These are phyloP conservation scores for Ogataea nakhonphanomensis DNA, from an alignment of 805 yeast genomes.

Conservation along the genomic window DNA sequence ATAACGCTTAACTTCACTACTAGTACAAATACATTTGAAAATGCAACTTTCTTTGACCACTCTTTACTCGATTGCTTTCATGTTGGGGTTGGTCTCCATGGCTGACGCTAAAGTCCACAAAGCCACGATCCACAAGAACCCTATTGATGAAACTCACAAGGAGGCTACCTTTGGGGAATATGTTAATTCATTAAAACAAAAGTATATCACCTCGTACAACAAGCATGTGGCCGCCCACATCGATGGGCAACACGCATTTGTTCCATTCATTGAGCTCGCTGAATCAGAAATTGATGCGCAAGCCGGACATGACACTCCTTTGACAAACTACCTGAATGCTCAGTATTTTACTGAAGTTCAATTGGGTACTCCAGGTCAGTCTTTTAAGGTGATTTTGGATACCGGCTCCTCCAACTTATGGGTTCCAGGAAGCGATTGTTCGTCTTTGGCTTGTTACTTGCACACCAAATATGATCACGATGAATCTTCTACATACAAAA, in stretches of 20 bases:
- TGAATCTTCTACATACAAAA: conserved; percentile 76
- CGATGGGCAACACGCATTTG: conserved; percentile 32
- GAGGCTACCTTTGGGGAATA: conserved; percentile 45
- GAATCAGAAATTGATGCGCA: conserved; percentile 20
- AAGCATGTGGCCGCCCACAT: conserved; percentile 14
- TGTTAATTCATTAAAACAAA: conserved; percentile 45
- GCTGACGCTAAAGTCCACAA: conserved; percentile 43
- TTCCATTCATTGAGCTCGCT: conserved; percentile 39
- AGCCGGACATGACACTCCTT: conserved; percentile 69
- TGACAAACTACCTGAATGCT: conserved; percentile 91
- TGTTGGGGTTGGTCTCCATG: conserved; percentile 32
- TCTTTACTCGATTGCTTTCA: conserved; percentile 42
- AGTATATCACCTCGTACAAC: conserved; percentile 42
- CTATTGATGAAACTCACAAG: conserved; percentile 44
- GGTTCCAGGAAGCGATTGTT: conserved; percentile 89
- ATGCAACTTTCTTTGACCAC: conserved; percentile 35
- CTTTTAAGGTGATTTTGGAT: conserved; percentile 90
- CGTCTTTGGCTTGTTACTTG: conserved; percentile 91
- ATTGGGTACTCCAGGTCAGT: conserved; percentile 90
- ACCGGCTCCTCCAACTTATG: conserved; percentile 97
- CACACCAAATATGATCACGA: conserved; percentile 88
- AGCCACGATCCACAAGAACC: conserved; percentile 45
- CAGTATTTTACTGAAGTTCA: conserved; percentile 92
- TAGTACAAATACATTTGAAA: not conserved
- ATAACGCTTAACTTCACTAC: not conserved